Evolutionary conservation across 495 filamentous ascomycete species (phyloP).

Genomic region (Aspergillus sclerotiicarbonarius): DNA sequence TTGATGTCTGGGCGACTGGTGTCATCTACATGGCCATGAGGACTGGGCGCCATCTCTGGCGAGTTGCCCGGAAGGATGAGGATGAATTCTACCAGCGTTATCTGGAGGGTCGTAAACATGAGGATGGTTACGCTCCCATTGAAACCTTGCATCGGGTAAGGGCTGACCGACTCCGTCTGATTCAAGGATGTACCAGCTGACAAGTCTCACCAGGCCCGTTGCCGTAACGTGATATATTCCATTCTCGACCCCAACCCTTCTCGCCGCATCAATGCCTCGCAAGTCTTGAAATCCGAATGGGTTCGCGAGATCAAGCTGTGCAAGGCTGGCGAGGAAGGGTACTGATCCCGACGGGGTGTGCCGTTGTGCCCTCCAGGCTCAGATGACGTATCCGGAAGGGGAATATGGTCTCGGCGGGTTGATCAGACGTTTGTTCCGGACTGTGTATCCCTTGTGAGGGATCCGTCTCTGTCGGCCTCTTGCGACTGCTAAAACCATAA

Average conservation of each 20-base stretch:
- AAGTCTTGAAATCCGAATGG: slow-evolving; percentile 98
- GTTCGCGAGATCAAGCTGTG: slow-evolving; percentile 94
- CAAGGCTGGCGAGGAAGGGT: slow-evolving; percentile 91
- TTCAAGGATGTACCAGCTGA: slow-evolving; percentile 33
- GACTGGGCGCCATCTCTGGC: slow-evolving; percentile 93
- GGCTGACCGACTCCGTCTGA: slow-evolving; percentile 17
- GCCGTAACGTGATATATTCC: slow-evolving; percentile 97
- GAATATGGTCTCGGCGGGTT: slow-evolving; percentile 11
- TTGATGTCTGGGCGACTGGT: slow-evolving; percentile 96
- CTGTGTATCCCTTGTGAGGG: slow-evolving; percentile 10
- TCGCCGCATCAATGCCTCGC: slow-evolving; percentile 90
- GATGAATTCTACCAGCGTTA: slow-evolving; percentile 97
- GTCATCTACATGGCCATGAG: slow-evolving; percentile 99
- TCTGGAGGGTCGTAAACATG: slow-evolving; percentile 84
- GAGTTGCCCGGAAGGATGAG: slow-evolving; percentile 90
- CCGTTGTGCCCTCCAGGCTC: slow-evolving; percentile 3
- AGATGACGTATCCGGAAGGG: slow-evolving; percentile 3
- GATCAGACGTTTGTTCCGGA: slow-evolving; percentile 10
- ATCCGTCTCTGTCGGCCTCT: slow-evolving; percentile 20
- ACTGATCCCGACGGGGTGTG: slow-evolving; percentile 38
- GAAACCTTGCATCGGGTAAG: slow-evolving; percentile 93
- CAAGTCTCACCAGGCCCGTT: slow-evolving; percentile 68
- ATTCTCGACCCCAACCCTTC: slow-evolving; percentile 91
- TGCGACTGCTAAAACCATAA: slow-evolving; percentile 15
- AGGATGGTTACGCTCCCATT: slow-evolving; percentile 94